Conservation (phyloP, 768 basidiomycete species). For the Tricholoma furcatifolium region DNA sequence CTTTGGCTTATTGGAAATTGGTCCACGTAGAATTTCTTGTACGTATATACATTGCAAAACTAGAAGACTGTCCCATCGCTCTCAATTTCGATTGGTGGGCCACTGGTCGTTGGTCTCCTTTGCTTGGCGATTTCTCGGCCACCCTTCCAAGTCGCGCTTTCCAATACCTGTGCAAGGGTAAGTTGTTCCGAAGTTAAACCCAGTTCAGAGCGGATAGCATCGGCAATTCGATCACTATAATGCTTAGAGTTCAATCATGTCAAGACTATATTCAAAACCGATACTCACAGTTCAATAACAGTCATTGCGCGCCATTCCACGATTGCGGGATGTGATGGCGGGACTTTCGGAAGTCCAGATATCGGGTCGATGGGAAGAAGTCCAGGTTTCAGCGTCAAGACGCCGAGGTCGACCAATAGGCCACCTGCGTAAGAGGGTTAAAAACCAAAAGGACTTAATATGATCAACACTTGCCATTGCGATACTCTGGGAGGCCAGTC, state of each 20-base stretch:
- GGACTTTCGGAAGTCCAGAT: constrained; percentile 59
- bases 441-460: neutral
- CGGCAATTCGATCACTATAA: constrained; percentile 77
- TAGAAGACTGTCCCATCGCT: constrained; percentile 85
- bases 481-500: constrained; percentile 94
- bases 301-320: constrained; percentile 98
- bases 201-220: constrained; percentile 62
- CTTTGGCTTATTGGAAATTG: neutral
- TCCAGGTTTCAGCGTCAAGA: constrained; percentile 64
- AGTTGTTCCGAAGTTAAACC: constrained; percentile 51
- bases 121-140: constrained; percentile 88
- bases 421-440: constrained; percentile 54
- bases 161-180: constrained; percentile 83
- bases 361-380: constrained; percentile 49
- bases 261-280: neutral
- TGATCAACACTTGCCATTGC: constrained; percentile 60
- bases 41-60: neutral
- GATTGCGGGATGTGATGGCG: constrained; percentile 83
- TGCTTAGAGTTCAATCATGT: neutral
- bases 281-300: constrained; percentile 81
- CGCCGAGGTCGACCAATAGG: constrained; percentile 80
- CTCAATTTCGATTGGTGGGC: constrained; percentile 84
- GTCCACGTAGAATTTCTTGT: no score
- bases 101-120: constrained; percentile 69
- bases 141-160: constrained; percentile 96